Base-by-base conservation (phyloP, 2,329 filamentous ascomycete species). In the Stachybotrys chartarum region DNA sequence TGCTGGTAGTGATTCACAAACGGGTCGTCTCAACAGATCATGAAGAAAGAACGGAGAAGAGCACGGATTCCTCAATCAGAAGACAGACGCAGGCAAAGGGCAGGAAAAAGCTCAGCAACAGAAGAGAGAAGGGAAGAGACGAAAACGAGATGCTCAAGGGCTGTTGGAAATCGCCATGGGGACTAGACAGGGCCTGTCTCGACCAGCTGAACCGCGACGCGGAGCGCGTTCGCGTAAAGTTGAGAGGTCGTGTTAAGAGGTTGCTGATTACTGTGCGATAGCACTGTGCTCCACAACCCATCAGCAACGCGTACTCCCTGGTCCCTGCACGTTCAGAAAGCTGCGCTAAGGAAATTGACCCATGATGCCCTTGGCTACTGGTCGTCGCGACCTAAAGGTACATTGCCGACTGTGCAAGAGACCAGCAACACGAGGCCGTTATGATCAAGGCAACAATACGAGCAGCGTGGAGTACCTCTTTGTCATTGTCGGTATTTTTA, bases 121-220 rank as follows among this genome's bases (percentile, higher is more conserved):
- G 10, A n/a, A 39, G 51, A 14, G 31, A 18, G 31, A 54, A 24
- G 46, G 24, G 14, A 42, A 42, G 14, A 42, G 35, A 14, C 35
- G 35, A 14, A 42, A 10, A 3, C 35, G 35, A 14, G 35, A 3
- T 10, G 35, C 35, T 42, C 35, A 14, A 42, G 35, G 35, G 35
- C 14, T 42, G 35, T 10, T 42, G 35, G 35, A 42, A 42, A 42
- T 42, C 35, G 14, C 35, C 35, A 42, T 42, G 10, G 10, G 35
- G 14, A 42, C 35, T 42, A 42, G 35, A 42, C 35, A 24, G 45
- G 45, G 45, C n/a, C 45, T 47, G 45, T 47, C 45, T 47, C 45
- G 45, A 12, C 17, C 45, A 47, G 45, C 45, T 47, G 49, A 32
- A 56, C 30, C 57, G 57, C 57, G 57, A 55, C 57, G 57, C 56